These are phyloP conservation scores for Biscutella laevigata DNA, from an alignment of 441 rosid species.

Conservation along the genomic window DNA sequence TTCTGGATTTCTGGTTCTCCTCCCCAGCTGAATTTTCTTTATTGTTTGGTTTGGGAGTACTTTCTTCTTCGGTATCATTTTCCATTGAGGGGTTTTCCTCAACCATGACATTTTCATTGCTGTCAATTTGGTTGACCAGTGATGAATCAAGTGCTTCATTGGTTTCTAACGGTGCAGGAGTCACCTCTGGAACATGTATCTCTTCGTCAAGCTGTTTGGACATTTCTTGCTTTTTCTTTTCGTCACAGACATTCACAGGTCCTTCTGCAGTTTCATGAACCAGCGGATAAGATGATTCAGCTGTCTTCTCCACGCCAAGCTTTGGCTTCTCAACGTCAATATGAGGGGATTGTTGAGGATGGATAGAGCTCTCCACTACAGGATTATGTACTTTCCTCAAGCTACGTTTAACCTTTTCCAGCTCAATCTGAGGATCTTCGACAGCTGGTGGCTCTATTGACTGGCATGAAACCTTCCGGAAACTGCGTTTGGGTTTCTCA, in stretches of 20 bases:
- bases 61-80: slow-evolving; percentile 34
- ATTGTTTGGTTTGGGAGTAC: slow-evolving; percentile 27
- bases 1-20: slow-evolving; percentile 46
- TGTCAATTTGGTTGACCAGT: slow-evolving; percentile 16
- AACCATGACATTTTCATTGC: slow-evolving; percentile 23
- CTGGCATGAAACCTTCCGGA: slow-evolving; percentile 48
- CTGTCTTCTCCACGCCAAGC: slow-evolving; percentile 38
- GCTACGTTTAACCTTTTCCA: slow-evolving; percentile 81
- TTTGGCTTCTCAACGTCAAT: slow-evolving; percentile 54
- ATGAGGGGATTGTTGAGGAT: slow-evolving; percentile 49
- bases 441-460: slow-evolving; percentile 38
- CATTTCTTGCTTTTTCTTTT: slow-evolving; percentile 34
- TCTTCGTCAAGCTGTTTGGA: slow-evolving; percentile 27
- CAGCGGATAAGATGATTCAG: slow-evolving; percentile 18
- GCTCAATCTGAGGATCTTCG: slow-evolving; percentile 71
- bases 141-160: slow-evolving; percentile 32
- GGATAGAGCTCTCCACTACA: slow-evolving; percentile 45
- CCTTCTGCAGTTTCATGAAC: slow-evolving; percentile 26
- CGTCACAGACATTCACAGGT: slow-evolving; percentile 33
- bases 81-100: slow-evolving; percentile 37
- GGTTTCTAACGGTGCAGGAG: slow-evolving; percentile 31
- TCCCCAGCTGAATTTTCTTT: slow-evolving; percentile 41
- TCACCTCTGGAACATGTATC: slow-evolving; percentile 28
- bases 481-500: slow-evolving; percentile 64
- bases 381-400: slow-evolving; percentile 85